Conservation (phyloP, 2,329 filamentous ascomycete genomes). For the Stachybotrys chartarum region DNA sequence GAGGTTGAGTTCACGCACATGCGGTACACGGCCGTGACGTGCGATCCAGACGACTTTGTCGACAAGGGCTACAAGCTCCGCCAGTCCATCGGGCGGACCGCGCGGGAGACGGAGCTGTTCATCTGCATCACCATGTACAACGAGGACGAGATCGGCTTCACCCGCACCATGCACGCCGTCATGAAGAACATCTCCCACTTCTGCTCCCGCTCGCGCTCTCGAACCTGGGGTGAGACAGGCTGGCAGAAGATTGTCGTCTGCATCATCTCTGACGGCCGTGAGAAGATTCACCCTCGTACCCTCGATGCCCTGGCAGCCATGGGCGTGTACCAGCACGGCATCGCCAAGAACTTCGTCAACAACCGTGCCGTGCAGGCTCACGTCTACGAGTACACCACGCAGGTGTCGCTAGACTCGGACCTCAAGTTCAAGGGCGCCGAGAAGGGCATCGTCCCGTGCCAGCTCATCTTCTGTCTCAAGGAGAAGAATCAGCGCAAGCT, state of each 20-base stretch:
- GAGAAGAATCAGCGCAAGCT: slow-evolving; percentile 97
- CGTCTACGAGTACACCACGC: slow-evolving; percentile 98
- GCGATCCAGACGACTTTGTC: slow-evolving; percentile 91
- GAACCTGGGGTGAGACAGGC: slow-evolving; percentile 93
- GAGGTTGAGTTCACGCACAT: slow-evolving; percentile 97
- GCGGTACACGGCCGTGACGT: slow-evolving; percentile 98
- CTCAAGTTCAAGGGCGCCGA: slow-evolving; percentile 98
- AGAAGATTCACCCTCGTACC: slow-evolving; percentile 83
- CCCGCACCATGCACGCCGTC: slow-evolving; percentile 95
- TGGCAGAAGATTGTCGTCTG: slow-evolving; percentile 99
- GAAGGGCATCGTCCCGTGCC: slow-evolving; percentile 96
- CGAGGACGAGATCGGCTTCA: slow-evolving; percentile 94
- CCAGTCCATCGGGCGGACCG: slow-evolving; percentile 77
- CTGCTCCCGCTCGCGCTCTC: slow-evolving; percentile 82
- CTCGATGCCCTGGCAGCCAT: slow-evolving; percentile 92
- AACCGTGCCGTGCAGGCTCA: slow-evolving; percentile 91
- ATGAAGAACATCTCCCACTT: slow-evolving; percentile 99
- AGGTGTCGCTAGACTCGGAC: slow-evolving; percentile 90
- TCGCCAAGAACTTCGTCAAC: slow-evolving; percentile 98
- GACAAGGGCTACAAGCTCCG: slow-evolving; percentile 84
- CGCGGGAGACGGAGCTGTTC: slow-evolving; percentile 88
- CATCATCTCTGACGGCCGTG: slow-evolving; percentile 88
- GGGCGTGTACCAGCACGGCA: slow-evolving; percentile 96
- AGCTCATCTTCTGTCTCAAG: slow-evolving; percentile 98
- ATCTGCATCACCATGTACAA: slow-evolving; percentile 99